A percentile compares a stretch with the other conserved stretches of the same genome.
These are phyloP conservation scores for Luffa acutangula DNA, from an alignment of 306 rosid genomes.

Conservation along the genomic window DNA sequence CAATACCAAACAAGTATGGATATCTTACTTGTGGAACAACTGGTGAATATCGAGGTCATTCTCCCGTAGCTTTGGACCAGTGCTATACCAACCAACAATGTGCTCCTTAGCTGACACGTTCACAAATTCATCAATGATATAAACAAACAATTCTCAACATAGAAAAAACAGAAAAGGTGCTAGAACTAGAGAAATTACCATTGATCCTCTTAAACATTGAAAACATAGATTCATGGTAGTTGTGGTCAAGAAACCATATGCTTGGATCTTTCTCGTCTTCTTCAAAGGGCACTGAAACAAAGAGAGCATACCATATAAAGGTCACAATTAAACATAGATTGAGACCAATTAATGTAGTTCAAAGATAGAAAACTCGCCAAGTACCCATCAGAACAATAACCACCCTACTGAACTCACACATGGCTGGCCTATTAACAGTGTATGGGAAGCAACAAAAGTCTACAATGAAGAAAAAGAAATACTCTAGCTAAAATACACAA, in stretches of 20 bases:
- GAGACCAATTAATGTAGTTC: background rate
- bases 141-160: background rate
- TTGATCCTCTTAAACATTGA: constrained; percentile 97
- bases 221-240: constrained; percentile 81
- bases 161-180: background rate
- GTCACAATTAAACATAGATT: background rate
- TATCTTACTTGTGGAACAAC: constrained; percentile 61
- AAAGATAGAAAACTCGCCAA: background rate
- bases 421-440: background rate
- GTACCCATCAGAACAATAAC: background rate
- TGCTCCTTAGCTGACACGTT: constrained; percentile 70
- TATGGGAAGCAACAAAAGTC: background rate
- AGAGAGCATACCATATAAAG: background rate
- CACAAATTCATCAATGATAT: constrained; percentile 6
- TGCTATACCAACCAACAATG: constrained; percentile 90
- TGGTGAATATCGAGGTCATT: constrained; percentile 83
- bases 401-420: background rate
- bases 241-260: constrained; percentile 94
- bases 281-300: constrained; percentile 73
- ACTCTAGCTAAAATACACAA: background rate
- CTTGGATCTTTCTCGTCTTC: constrained; percentile 88
- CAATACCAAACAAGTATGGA: background rate
- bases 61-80: constrained; percentile 83
- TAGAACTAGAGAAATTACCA: constrained; percentile 27
- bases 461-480: background rate